Evolutionary conservation across 306 rosid species (phyloP).

Genomic region (Cicer bijugum): DNA sequence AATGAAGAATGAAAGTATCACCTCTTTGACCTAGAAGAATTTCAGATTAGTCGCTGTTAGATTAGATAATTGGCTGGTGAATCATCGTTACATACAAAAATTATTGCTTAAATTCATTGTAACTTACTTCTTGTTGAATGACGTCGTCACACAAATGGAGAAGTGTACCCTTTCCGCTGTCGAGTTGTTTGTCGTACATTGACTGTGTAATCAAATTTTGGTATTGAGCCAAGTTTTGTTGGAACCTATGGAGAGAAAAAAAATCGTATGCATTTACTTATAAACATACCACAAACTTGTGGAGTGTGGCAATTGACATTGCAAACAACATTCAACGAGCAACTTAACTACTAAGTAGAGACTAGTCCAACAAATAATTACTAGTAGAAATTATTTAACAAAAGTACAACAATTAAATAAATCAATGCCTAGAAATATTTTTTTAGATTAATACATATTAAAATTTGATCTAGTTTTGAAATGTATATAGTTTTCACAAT

Average conservation of each 20-base stretch:
- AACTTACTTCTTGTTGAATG: slow-evolving; percentile 93
- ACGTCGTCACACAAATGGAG: slow-evolving; percentile 98
- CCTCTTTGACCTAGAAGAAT: slow-evolving; percentile 84
- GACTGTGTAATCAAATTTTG: slow-evolving; percentile 96
- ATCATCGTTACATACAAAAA: not conserved
- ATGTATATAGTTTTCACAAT: slow-evolving; percentile 20
- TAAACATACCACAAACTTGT: not conserved
- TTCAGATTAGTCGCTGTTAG: slow-evolving; percentile 26
- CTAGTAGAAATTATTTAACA: not conserved
- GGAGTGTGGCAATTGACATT: not conserved
- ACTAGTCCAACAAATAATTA: slow-evolving; percentile 16
- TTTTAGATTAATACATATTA: slow-evolving; percentile 4
- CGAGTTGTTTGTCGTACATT: slow-evolving; percentile 94
- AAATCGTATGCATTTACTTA: slow-evolving; percentile 30
- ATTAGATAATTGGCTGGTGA: slow-evolving; percentile 20
- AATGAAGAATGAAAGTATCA: slow-evolving; percentile 81
- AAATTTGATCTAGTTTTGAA: slow-evolving; percentile 9
- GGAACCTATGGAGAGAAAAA: slow-evolving; percentile 63
- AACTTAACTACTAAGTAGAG: not conserved
- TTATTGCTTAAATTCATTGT: not conserved
- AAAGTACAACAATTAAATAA: no score
- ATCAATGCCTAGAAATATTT: not conserved
- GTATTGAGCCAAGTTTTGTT: slow-evolving; percentile 82
- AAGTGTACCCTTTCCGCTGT: slow-evolving; percentile 97
- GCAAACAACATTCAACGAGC: slow-evolving; percentile 36